Base-by-base conservation (phyloP, 257 asterid genomes). In the Solanum pennellii region DNA sequence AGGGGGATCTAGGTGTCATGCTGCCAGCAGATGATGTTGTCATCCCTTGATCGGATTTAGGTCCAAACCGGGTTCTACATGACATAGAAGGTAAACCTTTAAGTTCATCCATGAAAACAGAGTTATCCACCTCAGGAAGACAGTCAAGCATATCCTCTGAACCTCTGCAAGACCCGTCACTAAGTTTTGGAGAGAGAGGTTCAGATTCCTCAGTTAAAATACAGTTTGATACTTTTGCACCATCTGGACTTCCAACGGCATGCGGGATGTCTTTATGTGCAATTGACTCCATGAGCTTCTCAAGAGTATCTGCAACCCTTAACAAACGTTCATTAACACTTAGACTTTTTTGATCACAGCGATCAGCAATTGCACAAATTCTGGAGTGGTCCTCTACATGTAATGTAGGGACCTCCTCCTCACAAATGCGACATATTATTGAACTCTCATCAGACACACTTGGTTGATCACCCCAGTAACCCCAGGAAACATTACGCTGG, bases 31-130 rank as follows among this genome's bases (percentile, higher is more conserved):
- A 97, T 82, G 99, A 97, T 31, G 99, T 94, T 23, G 99, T 91
- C 98, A 96, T 96, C 88, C 99, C 99, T 91, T 97, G 98, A 93
- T 97, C 99, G 41, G 98, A 97, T 92, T 94, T 97, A 29, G 98
- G 98, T 79, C 98, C 98, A 89, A 97, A 96, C 52, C 99, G 94
- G 84, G 98, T 93, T 93, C 84, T 96, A 88, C 98, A 96, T 23
- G 99, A 94, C 96, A 95, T 95, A 86, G 98, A 92, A 59, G 98
- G 96, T 75, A 95, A 89, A 82, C 90, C 93, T 91, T 96, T 97
- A 90, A 94, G 92, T 89, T 97, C 99, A 91, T 97, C 99, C 92
- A 91, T 88, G 66, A 89, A 91, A 91, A 88, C 93, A 59, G 93
- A 89, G 89, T 93, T 94, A 86, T 97, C 98, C 25, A 92, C 93